Conservation (phyloP, 345 rosid species). For the Eucalyptus sp. region DNA sequence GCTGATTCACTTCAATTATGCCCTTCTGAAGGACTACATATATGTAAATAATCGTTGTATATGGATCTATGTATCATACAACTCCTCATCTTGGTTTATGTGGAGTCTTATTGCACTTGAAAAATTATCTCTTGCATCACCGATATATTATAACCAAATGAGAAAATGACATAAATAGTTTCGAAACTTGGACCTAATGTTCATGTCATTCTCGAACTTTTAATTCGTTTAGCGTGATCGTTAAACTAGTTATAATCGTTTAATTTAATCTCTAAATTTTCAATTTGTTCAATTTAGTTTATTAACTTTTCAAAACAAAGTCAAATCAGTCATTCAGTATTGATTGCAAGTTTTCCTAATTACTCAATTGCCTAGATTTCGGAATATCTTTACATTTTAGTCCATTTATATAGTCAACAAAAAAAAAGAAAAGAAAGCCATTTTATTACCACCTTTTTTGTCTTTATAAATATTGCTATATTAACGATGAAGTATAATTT, state of each 20-base stretch:
- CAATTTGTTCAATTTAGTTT: neutral
- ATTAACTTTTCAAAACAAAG: neutral
- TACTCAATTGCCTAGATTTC: neutral
- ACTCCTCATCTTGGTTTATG: neutral
- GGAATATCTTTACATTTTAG: neutral
- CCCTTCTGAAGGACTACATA: neutral
- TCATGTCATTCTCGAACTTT: no score
- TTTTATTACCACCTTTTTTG: neutral
- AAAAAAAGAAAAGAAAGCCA: neutral
- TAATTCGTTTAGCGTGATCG: accelerated
- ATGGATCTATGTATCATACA: neutral
- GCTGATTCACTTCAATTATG: neutral
- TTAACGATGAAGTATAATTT: neutral
- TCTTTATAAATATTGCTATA: neutral
- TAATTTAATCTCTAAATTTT: neutral
- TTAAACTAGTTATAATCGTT: neutral
- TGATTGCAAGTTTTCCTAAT: neutral
- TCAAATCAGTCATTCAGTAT: neutral
- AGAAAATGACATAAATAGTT: neutral
- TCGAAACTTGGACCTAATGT: neutral
- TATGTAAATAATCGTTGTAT: neutral
- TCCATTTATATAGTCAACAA: neutral
- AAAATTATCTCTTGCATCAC: neutral
- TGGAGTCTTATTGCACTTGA: neutral
- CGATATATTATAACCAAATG: neutral